Evolutionary conservation across 2,329 filamentous ascomycete genomes (phyloP).

Genomic region (Alternaria conjuncta): DNA sequence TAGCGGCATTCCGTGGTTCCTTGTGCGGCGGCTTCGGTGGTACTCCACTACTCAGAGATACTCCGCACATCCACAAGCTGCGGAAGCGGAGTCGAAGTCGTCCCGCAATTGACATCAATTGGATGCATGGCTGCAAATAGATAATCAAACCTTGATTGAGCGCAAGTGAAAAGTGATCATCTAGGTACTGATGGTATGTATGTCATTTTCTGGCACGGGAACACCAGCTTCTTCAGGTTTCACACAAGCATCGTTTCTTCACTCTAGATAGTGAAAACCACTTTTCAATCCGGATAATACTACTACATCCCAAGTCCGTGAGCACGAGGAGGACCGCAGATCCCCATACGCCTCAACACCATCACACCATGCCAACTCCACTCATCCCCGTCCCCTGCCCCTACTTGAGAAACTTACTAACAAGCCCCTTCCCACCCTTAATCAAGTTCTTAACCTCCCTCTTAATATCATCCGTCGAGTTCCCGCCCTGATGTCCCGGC

Average conservation of each 20-base stretch:
- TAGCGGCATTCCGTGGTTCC: not conserved
- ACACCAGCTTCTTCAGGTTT: not conserved
- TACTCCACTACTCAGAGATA: not conserved
- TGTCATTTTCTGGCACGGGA: not conserved
- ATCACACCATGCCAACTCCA: not conserved
- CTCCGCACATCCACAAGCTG: not conserved
- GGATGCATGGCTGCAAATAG: not conserved
- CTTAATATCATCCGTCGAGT: slow-evolving; percentile 16
- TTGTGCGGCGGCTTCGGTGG: not conserved
- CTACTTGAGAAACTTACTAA: slow-evolving; percentile 40
- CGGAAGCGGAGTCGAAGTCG: not conserved
- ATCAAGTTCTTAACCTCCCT: slow-evolving; percentile 31
- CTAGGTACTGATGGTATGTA: not conserved
- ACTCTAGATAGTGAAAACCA: not conserved
- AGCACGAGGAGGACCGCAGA: not conserved
- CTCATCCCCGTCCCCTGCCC: not conserved
- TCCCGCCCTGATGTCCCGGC: slow-evolving; percentile 21
- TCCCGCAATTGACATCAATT: not conserved
- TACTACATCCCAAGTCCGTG: not conserved
- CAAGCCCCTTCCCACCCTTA: slow-evolving; percentile 30
- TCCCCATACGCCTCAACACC: not conserved
- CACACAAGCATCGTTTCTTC: not conserved
- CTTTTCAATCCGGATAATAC: not conserved
- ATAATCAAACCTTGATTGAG: not conserved
- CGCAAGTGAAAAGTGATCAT: not conserved